These are phyloP conservation scores for Xanthoconium stramineum DNA, from an alignment of 768 basidiomycete genomes.

Conservation along the genomic window DNA sequence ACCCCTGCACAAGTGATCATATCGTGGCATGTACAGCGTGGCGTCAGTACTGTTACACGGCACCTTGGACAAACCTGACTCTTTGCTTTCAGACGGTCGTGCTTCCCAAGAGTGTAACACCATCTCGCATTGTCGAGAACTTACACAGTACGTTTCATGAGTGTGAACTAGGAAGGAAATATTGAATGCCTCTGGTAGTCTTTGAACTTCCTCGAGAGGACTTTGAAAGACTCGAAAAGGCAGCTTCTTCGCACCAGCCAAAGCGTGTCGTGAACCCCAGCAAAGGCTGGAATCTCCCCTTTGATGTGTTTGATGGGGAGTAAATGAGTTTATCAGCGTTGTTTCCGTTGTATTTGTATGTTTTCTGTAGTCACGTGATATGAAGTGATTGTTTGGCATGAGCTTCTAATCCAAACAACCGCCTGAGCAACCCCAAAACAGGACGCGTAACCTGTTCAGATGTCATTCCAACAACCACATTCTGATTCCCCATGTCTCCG, in stretches of 20 bases:
- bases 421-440: slow-evolving; percentile 9
- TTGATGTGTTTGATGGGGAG: slow-evolving; percentile 59
- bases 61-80: neutral
- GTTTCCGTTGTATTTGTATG: neutral
- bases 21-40: slow-evolving; percentile 75
- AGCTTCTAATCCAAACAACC: slow-evolving; percentile 32
- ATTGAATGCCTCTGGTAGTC: slow-evolving; percentile 17
- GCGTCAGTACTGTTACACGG: slow-evolving; percentile 41
- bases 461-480: slow-evolving; percentile 45
- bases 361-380: slow-evolving; percentile 7
- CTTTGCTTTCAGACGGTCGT: slow-evolving; percentile 50
- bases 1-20: slow-evolving; percentile 75
- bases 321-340: neutral
- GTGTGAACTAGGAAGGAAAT: neutral
- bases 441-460: slow-evolving; percentile 4
- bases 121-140: slow-evolving; percentile 68
- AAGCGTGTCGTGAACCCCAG: slow-evolving; percentile 58
- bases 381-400: slow-evolving; percentile 23
- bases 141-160: slow-evolving; percentile 43
- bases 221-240: slow-evolving; percentile 40
- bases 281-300: slow-evolving; percentile 54
- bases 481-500: slow-evolving; percentile 65
- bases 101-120: slow-evolving; percentile 74
- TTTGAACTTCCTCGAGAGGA: slow-evolving; percentile 36
- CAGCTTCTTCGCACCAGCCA: slow-evolving; percentile 48